These are phyloP conservation scores for Arthrobotrys sinensis DNA, from an alignment of 2,329 filamentous ascomycete genomes.

Conservation along the genomic window DNA sequence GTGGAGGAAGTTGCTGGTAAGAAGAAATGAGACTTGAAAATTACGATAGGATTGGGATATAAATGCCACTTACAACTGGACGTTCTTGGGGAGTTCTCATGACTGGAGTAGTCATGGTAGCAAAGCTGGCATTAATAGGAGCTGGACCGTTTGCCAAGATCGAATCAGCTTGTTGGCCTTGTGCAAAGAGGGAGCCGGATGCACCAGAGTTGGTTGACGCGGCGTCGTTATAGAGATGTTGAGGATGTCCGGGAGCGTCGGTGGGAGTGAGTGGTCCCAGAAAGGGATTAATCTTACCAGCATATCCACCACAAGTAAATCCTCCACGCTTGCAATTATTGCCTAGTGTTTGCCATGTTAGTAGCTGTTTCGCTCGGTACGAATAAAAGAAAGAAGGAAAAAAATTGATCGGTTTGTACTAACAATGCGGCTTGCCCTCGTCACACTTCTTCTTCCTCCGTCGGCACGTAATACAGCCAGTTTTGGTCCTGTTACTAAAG, in stretches of 20 bases:
- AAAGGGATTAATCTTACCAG: constrained; percentile 79
- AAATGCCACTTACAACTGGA: constrained; percentile 45
- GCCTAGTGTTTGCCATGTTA: constrained; percentile 70
- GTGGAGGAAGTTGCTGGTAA: constrained; percentile 48
- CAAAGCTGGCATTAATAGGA: constrained; percentile 58
- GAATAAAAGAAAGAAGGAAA: neutral
- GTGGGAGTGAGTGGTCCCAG: constrained; percentile 81
- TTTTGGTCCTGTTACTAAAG: constrained; percentile 96
- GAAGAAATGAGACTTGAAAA: constrained; percentile 12
- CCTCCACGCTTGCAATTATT: constrained; percentile 92
- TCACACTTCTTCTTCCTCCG: constrained; percentile 98
- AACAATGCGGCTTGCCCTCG: constrained; percentile 86
- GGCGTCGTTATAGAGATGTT: constrained; percentile 49
- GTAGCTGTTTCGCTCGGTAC: constrained; percentile 22
- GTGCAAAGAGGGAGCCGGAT: constrained; percentile 58
- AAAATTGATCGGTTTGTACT: constrained; percentile 70
- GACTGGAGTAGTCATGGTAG: constrained; percentile 52
- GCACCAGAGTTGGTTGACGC: constrained; percentile 41
- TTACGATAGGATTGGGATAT: neutral
- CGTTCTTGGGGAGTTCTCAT: constrained; percentile 45
- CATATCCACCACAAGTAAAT: constrained; percentile 93
- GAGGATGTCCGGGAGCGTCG: constrained; percentile 71
- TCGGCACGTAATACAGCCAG: constrained; percentile 92
- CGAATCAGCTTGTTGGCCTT: constrained; percentile 61
- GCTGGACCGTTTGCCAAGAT: constrained; percentile 60